Conservation (phyloP, 345 rosid genomes). For the Eucalyptus shirleyi region DNA sequence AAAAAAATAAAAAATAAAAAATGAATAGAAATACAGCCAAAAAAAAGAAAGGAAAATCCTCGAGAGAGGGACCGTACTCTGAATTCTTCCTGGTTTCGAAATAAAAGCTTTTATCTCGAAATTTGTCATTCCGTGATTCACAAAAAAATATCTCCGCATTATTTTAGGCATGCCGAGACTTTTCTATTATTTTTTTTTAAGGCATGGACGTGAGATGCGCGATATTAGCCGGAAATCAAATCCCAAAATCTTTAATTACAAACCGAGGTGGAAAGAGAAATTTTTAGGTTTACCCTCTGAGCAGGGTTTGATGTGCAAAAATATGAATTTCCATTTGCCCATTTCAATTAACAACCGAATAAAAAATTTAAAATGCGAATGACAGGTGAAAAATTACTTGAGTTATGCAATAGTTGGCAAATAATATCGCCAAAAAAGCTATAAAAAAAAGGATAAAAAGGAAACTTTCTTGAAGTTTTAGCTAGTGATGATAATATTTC, state of each 20-base stretch:
- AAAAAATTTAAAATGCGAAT: not conserved
- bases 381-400: not conserved
- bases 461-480: not conserved
- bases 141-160: not conserved
- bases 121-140: not conserved
- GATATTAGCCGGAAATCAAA: not conserved
- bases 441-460: not conserved
- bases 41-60: not conserved
- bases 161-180: not conserved
- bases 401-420: not conserved
- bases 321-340: not conserved
- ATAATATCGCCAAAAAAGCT: not conserved
- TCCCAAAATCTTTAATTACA: not conserved
- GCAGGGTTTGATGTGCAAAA: too few species aligned
- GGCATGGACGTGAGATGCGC: not conserved
- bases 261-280: not conserved
- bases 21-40: not conserved
- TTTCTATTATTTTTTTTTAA: not conserved
- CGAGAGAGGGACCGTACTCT: not conserved
- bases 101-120: not conserved
- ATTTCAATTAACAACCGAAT: not conserved
- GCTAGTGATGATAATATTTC: not conserved
- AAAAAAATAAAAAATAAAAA: too few species aligned
- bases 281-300: not conserved
- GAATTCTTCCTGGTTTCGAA: not conserved